A percentile compares a stretch with the other conserved stretches of the same genome.
Evolutionary conservation across 2,329 filamentous ascomycete species (phyloP).

Genomic region (Tolypocladium paradoxum): DNA sequence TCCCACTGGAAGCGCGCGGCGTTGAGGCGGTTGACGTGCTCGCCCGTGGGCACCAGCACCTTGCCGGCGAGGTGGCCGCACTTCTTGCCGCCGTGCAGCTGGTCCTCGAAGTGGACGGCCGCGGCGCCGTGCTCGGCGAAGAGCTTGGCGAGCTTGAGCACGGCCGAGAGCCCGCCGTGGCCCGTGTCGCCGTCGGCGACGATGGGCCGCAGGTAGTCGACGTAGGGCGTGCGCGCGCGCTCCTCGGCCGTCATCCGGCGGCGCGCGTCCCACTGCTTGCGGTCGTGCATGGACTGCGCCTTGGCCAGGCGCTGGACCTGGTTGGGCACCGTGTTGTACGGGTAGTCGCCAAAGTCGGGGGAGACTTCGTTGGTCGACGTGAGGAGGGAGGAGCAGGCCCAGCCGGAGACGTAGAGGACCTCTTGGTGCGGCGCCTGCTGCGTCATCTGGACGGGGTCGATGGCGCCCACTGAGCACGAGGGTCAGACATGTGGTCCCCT

Average conservation of each 20-base stretch:
- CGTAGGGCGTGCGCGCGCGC: constrained; percentile 66
- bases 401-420: constrained; percentile 90
- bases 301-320: constrained; percentile 95
- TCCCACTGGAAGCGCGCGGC: constrained; percentile 97
- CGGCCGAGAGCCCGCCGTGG: constrained; percentile 83
- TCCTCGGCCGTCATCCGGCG: constrained; percentile 66
- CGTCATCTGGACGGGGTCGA: constrained; percentile 99
- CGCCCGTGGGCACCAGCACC: constrained; percentile 83
- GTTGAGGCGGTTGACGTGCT: constrained; percentile 91
- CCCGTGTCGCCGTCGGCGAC: constrained; percentile 94
- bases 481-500: no score
- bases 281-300: constrained; percentile 92
- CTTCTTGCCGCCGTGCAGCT: constrained; percentile 96
- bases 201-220: constrained; percentile 89
- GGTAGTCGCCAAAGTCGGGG: constrained; percentile 95
- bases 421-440: constrained; percentile 95
- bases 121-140: constrained; percentile 97
- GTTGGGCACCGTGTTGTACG: constrained; percentile 97
- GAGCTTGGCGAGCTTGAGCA: constrained; percentile 91
- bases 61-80: constrained; percentile 95
- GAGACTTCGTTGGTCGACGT: constrained; percentile 96
- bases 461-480: constrained; percentile 76
- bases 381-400: constrained; percentile 90
- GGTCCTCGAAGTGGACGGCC: constrained; percentile 94
- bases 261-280: constrained; percentile 83